Evolutionary conservation across 306 rosid genomes (phyloP).

Genomic region (Vigna reflexopilosa): DNA sequence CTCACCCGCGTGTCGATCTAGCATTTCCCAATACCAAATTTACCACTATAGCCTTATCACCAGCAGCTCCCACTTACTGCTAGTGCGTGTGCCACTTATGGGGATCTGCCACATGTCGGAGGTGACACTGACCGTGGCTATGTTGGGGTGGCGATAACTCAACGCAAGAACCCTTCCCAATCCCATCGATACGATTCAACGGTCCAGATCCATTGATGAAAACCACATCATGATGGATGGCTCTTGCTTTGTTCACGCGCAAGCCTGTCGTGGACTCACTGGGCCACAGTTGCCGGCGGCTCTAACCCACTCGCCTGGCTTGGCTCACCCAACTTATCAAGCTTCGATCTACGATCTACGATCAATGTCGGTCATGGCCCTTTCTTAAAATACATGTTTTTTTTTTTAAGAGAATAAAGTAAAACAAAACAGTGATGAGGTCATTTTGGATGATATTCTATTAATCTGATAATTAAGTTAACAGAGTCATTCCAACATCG

Average conservation of each 20-base stretch:
- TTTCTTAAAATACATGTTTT: too few species aligned
- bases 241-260: slow-evolving; percentile 61
- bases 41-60: slow-evolving; percentile 6
- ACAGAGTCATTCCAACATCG: slow-evolving; percentile 1
- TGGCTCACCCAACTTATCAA: background rate
- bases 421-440: background rate
- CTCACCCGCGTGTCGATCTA: slow-evolving; percentile 36
- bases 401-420: too few species aligned
- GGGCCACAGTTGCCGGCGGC: slow-evolving; percentile 19
- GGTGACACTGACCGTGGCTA: slow-evolving; percentile 14
- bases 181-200: background rate
- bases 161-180: slow-evolving; percentile 32
- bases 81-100: slow-evolving; percentile 38
- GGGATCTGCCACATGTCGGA: slow-evolving; percentile 58
- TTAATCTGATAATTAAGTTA: background rate
- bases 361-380: slow-evolving; percentile 19
- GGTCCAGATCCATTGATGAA: slow-evolving; percentile 44
- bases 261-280: slow-evolving; percentile 40
- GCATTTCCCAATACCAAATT: background rate
- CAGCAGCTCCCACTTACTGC: background rate
- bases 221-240: slow-evolving; percentile 40
- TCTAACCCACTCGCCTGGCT: slow-evolving; percentile 16
- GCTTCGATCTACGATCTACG: background rate
- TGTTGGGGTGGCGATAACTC: slow-evolving; percentile 51
- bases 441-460: background rate